phyloP scores from a whole-genome alignment of 495 filamentous ascomycete species.

The Xylaria venustula region DNA sequence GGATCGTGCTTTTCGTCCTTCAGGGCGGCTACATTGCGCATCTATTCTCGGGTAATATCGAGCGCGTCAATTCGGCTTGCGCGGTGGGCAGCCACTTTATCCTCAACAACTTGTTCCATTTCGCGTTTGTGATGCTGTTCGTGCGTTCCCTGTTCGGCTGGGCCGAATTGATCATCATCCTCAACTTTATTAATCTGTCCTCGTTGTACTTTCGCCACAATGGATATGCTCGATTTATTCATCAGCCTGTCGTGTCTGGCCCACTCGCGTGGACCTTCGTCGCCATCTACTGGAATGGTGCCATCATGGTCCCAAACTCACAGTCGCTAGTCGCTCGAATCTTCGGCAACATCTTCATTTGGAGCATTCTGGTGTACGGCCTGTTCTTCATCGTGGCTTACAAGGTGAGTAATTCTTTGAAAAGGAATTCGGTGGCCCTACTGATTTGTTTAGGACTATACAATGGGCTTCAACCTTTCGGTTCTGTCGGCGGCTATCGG shows the following conservation, averaged over 20 bases:
- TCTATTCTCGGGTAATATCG: conserved; percentile 65
- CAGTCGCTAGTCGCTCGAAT: conserved; percentile 62
- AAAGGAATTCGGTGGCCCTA: not conserved
- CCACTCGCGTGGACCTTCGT: conserved; percentile 83
- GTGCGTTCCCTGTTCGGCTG: conserved; percentile 67
- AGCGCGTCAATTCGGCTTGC: conserved; percentile 64
- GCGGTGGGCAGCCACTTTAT: conserved; percentile 83
- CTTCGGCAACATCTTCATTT: conserved; percentile 82
- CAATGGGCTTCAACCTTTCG: conserved; percentile 74
- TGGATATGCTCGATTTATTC: conserved; percentile 65
- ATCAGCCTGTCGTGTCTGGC: conserved; percentile 68
- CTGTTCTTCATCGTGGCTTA: conserved; percentile 65
- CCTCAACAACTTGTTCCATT: conserved; percentile 75
- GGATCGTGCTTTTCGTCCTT: conserved; percentile 70
- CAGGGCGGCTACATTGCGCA: conserved; percentile 74
- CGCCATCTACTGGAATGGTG: conserved; percentile 83
- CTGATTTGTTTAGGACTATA: conserved; percentile 59
- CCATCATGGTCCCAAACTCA: conserved; percentile 64
- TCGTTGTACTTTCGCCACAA: conserved; percentile 77
- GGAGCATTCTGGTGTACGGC: conserved; percentile 74
- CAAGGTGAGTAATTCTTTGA: conserved; percentile 42
- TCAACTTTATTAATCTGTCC: conserved; percentile 78
- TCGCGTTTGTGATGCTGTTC: conserved; percentile 80
- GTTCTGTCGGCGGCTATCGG: conserved; percentile 72
- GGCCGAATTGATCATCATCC: conserved; percentile 70